Evolutionary conservation across 2,329 filamentous ascomycete genomes (phyloP).

Genomic region (Biscogniauxia sp.): DNA sequence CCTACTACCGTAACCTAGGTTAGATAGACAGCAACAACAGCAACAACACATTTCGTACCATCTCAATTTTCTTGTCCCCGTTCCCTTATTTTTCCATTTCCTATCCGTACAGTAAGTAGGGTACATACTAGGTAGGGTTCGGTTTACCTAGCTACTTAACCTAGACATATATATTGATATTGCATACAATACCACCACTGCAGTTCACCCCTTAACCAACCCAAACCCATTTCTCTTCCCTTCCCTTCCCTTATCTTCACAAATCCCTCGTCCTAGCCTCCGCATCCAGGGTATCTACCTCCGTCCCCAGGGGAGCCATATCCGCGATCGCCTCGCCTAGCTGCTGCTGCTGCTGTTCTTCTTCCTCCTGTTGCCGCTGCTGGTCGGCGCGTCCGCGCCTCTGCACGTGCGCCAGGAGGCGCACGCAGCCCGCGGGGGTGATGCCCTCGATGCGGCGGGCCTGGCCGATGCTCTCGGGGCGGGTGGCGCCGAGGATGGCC

Average conservation of each 20-base stretch:
- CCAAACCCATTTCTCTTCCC: no score
- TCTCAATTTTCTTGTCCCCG: no score
- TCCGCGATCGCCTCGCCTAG: constrained; percentile 15
- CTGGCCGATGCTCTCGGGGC: constrained; percentile 85
- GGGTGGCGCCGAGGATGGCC: constrained; percentile 63
- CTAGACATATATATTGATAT: no score
- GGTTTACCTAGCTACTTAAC: no score
- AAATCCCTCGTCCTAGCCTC: constrained; percentile 39
- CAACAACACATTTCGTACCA: no score
- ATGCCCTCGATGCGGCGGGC: constrained; percentile 82
- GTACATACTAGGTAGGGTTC: no score
- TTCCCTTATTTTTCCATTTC: no score
- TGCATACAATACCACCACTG: no score
- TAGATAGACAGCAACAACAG: no score
- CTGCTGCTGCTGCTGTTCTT: background rate
- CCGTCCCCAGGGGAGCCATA: constrained; percentile 30
- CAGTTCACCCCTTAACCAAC: no score
- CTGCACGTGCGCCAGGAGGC: constrained; percentile 63
- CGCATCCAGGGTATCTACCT: constrained; percentile 40
- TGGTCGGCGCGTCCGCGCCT: constrained; percentile 24
- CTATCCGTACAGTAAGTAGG: no score
- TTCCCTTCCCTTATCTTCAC: constrained; percentile 13
- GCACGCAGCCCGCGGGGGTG: constrained; percentile 58
- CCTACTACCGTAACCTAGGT: no score
- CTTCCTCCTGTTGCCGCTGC: background rate